A percentile compares a stretch with the other conserved stretches of the same genome.
Evolutionary conservation across 345 rosid species (phyloP).

Genomic region (Cochlearia excelsa): DNA sequence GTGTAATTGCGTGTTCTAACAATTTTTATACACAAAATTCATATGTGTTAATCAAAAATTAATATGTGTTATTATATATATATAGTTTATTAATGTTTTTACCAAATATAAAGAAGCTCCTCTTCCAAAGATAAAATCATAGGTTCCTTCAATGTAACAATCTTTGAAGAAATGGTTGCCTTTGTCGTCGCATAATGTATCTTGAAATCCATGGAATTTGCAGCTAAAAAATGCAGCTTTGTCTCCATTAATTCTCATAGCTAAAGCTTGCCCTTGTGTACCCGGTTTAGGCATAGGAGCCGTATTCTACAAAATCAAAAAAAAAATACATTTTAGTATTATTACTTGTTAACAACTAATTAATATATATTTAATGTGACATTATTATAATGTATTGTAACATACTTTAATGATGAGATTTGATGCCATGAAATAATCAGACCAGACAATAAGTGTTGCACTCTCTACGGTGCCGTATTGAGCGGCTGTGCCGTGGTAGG

Average conservation of each 20-base stretch:
- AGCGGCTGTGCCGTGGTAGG: slow-evolving; percentile 45
- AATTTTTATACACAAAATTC: background rate
- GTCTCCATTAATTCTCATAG: slow-evolving; percentile 48
- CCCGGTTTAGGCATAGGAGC: slow-evolving; percentile 46
- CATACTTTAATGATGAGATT: slow-evolving; percentile 25
- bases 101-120: slow-evolving; percentile 53
- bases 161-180: slow-evolving; percentile 48
- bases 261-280: slow-evolving; percentile 45
- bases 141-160: slow-evolving; percentile 46
- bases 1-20: slow-evolving; percentile 38
- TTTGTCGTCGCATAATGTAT: slow-evolving; percentile 49
- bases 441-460: slow-evolving; percentile 35
- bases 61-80: background rate
- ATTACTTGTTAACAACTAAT: background rate
- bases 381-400: background rate
- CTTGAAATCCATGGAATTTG: slow-evolving; percentile 46
- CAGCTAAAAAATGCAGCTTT: slow-evolving; percentile 47
- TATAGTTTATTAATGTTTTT: background rate
- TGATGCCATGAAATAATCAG: slow-evolving; percentile 27
- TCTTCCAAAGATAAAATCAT: slow-evolving; percentile 52
- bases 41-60: background rate
- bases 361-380: background rate
- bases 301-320: slow-evolving; percentile 34
- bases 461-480: slow-evolving; percentile 45
- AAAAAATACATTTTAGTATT: background rate